These are phyloP conservation scores for Abrus pulchellus DNA, from an alignment of 306 rosid species.

Conservation along the genomic window DNA sequence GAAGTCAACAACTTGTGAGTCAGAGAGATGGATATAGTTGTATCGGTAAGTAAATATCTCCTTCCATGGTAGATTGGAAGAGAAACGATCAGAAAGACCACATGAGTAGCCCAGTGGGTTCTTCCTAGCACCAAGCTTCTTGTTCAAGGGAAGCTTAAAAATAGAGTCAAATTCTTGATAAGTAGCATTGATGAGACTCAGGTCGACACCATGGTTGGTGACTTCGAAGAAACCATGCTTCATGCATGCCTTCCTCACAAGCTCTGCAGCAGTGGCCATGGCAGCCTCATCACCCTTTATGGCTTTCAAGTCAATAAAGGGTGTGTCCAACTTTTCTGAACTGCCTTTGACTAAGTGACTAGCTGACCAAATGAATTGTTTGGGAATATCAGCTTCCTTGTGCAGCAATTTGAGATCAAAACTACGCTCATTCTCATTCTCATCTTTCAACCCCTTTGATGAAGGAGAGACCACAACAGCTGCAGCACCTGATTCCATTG, in stretches of 20 bases:
- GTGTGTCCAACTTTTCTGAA: slow-evolving; percentile 64
- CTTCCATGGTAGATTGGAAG: slow-evolving; percentile 74
- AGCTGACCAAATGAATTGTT: slow-evolving; percentile 63
- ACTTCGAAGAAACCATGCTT: slow-evolving; percentile 78
- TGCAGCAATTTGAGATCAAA: slow-evolving; percentile 50
- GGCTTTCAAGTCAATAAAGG: slow-evolving; percentile 57
- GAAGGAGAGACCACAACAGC: slow-evolving; percentile 30
- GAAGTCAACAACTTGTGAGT: slow-evolving; percentile 49
- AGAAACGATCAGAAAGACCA: slow-evolving; percentile 67
- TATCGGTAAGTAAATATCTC: slow-evolving; percentile 59
- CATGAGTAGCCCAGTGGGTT: slow-evolving; percentile 61
- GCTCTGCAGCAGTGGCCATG: slow-evolving; percentile 51
- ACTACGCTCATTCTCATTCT: neutral
- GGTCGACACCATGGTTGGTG: slow-evolving; percentile 69
- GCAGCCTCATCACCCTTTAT: slow-evolving; percentile 52
- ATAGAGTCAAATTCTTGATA: slow-evolving; percentile 51
- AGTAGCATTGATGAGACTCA: slow-evolving; percentile 54
- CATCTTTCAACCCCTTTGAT: neutral
- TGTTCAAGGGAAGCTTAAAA: slow-evolving; percentile 59
- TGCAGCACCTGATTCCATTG: slow-evolving; percentile 48
- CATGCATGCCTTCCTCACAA: slow-evolving; percentile 60
- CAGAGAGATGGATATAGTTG: neutral
- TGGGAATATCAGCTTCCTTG: slow-evolving; percentile 54
- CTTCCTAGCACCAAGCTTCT: slow-evolving; percentile 50
- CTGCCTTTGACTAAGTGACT: slow-evolving; percentile 36